Evolutionary conservation across 2,329 filamentous ascomycete species (phyloP), one percentile per base, ranked within the genome.

Genomic region (Botrytis pseudocinerea): DNA sequence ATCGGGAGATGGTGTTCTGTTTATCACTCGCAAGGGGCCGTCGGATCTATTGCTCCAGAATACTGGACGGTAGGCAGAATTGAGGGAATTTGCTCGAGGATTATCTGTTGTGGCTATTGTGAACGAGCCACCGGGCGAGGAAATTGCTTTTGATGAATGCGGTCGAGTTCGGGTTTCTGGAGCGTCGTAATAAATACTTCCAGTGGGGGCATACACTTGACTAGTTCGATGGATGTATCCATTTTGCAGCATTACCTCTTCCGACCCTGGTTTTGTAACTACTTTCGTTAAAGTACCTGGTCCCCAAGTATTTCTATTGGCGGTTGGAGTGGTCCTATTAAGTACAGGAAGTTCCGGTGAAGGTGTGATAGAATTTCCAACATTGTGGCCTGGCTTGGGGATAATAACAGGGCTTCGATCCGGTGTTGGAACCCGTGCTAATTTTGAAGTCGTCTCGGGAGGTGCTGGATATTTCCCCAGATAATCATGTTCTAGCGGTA

Each of bases 401-500:
- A 72, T 32, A 28, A 60, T 25, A 32, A 59, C n/a, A 14, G 62
- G 38, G 22, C 22, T 42, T 20, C 22, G 61, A 16, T 60, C 51
- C 10, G n/a, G 42, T 40, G 4, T 28, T 25, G 62, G 83, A 76
- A 9, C 80, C 79, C 4, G 80, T 82, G 14, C 79, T 77, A 64
- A 66, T 60, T 72, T 69, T 14, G 74, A 71, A 46, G 51, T 10
- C 57, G 48, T 32, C 44, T 65, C 25, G 4, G 60, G 48, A 40
- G 38, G 46, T 35, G n/a, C 46, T 16, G 25, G 48, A 8, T 51
- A 8, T 28, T 62, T 78, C 75, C 4, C 82, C 61, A 85, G 80
- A 35, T 86, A 83, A 8, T 83, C 84, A 73, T 87, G 82, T 75
- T 88, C 84, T 20, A 85, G 74, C 1, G 88, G 88, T 62, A 90